Evolutionary conservation across 306 rosid genomes (phyloP).

Genomic region (Lathyrus sativus): DNA sequence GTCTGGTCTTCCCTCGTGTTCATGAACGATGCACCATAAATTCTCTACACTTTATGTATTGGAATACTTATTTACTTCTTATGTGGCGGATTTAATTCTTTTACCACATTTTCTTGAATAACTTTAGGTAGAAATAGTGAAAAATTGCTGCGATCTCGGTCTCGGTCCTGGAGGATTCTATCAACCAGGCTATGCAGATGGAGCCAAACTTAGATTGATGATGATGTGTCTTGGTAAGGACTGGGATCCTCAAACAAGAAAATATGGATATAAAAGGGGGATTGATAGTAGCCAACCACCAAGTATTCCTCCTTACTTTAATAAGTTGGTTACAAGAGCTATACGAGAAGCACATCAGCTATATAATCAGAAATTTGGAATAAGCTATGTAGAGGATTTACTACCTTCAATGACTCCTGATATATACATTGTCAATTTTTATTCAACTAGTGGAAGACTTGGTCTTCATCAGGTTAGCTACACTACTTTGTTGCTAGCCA

Average conservation of each 20-base stretch:
- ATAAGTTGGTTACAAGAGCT: background rate
- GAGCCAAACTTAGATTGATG: constrained; percentile 60
- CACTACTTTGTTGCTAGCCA: background rate
- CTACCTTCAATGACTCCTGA: constrained; percentile 70
- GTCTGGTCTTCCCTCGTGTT: background rate
- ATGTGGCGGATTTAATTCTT: background rate
- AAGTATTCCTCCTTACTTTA: constrained; percentile 5
- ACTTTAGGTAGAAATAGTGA: constrained; percentile 54
- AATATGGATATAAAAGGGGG: constrained; percentile 40
- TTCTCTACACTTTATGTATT: background rate
- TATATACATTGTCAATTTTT: constrained; percentile 71
- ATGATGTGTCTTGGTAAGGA: constrained; percentile 81
- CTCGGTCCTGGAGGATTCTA: constrained; percentile 73
- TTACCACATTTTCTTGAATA: background rate
- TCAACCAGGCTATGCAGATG: constrained; percentile 57
- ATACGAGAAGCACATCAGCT: constrained; percentile 49
- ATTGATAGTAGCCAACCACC: constrained; percentile 31
- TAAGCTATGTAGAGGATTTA: constrained; percentile 39
- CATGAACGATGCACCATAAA: constrained; percentile 7
- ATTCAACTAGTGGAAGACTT: constrained; percentile 49
- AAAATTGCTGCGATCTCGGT: constrained; percentile 53
- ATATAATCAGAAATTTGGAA: constrained; percentile 29
- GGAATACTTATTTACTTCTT: background rate
- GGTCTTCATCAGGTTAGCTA: constrained; percentile 24
- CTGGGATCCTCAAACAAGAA: constrained; percentile 72